These are phyloP conservation scores for Rhodamnia rubescens DNA, from an alignment of 345 rosid genomes.

Conservation along the genomic window DNA sequence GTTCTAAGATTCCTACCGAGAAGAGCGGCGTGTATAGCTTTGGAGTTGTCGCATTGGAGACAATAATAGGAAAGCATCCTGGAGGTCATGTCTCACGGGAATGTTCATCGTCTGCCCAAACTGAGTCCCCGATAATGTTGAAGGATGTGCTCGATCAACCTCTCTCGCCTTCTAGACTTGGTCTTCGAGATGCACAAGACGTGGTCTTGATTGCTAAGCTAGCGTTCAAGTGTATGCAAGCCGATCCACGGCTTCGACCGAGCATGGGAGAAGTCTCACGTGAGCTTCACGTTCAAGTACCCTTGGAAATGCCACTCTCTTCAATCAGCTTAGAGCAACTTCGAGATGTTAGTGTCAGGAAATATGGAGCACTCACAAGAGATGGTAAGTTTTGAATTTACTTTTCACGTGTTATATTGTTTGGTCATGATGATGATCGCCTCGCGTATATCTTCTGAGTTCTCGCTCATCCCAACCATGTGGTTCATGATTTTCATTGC, in stretches of 20 bases:
- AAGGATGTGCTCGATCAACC: not conserved
- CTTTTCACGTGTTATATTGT: not conserved
- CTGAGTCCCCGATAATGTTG: not conserved
- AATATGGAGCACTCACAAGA: not conserved
- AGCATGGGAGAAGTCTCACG: not conserved
- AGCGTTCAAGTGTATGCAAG: no score
- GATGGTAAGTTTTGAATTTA: not conserved
- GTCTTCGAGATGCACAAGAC: not conserved
- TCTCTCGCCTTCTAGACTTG: not conserved
- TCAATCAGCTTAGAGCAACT: not conserved
- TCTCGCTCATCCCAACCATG: not conserved
- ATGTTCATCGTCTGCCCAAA: not conserved
- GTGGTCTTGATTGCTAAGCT: not conserved
- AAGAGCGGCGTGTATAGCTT: no score
- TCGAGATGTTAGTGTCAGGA: accelerated
- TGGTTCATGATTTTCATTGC: not conserved
- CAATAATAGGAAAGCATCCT: no score
- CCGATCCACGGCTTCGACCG: not conserved
- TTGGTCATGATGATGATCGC: no score
- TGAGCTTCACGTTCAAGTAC: not conserved
- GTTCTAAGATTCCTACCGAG: no score
- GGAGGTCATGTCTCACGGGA: not conserved
- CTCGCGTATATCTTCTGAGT: no score
- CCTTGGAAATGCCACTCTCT: not conserved
- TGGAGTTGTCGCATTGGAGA: no score